A percentile compares a stretch with the other conserved stretches of the same genome.
Evolutionary conservation across 331 rosid species (phyloP).

Genomic region (Quercus phellos): DNA sequence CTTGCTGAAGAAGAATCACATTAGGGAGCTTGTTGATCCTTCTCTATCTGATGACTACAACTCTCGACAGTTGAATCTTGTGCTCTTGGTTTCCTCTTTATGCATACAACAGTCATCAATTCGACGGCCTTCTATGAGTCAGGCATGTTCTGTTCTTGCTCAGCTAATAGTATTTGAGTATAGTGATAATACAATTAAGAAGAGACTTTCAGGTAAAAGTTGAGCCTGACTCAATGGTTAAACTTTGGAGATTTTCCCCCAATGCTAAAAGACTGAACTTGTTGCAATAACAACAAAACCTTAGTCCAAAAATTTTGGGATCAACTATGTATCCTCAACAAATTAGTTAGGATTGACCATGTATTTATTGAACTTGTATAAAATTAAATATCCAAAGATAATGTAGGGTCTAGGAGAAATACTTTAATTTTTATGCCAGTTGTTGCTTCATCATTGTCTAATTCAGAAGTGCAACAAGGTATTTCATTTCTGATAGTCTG

Average conservation of each 20-base stretch:
- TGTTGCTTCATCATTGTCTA: not conserved
- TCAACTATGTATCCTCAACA: no score
- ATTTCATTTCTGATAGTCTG: no score
- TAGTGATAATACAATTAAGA: not conserved
- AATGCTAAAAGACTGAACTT: not conserved
- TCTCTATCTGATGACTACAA: constrained; percentile 47
- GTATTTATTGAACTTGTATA: no score
- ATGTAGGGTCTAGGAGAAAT: not conserved
- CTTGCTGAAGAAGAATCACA: constrained; percentile 61
- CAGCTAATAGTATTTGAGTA: not conserved
- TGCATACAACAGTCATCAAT: constrained; percentile 83
- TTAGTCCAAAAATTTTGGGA: no score
- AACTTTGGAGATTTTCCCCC: not conserved
- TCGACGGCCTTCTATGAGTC: constrained; percentile 74
- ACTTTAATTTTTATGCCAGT: not conserved
- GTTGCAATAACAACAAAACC: no score
- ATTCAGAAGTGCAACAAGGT: no score
- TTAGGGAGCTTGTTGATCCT: constrained; percentile 58
- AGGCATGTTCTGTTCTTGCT: constrained; percentile 40
- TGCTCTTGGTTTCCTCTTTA: constrained; percentile 69
- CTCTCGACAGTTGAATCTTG: constrained; percentile 47
- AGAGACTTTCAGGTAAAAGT: not conserved
- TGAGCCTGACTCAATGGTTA: not conserved
- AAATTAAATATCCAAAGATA: not conserved
- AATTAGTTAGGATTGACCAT: no score